phyloP scores from a whole-genome alignment of 352 stramenopile species.

The Phytopythium mirpurense region DNA sequence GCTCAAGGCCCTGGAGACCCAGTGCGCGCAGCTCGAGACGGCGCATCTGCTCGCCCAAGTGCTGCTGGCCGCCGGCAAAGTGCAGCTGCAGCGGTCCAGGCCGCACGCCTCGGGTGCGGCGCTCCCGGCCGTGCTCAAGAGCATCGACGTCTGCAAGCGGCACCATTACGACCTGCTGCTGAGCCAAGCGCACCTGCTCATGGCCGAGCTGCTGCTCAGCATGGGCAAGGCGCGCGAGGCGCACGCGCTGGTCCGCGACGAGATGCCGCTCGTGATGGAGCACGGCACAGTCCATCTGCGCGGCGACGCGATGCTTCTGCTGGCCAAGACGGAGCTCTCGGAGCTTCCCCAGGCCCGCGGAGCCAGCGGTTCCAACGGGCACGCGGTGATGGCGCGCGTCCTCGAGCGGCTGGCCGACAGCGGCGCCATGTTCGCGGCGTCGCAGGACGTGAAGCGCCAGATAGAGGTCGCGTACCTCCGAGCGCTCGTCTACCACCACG shows the following conservation, averaged over 20 bases:
- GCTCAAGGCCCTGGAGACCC: conserved; percentile 32
- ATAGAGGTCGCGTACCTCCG: conserved; percentile 38
- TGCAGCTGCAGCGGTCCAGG: conserved; percentile 23
- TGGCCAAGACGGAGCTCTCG: conserved; percentile 49
- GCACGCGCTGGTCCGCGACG: conserved; percentile 36
- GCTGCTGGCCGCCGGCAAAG: conserved; percentile 37
- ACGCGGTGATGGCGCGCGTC: not conserved
- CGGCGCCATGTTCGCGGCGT: conserved; percentile 21
- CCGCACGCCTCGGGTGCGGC: conserved; percentile 48
- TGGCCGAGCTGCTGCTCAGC: conserved; percentile 55
- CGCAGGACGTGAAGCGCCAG: conserved; percentile 29
- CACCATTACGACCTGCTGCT: conserved; percentile 60
- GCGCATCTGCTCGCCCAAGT: conserved; percentile 45
- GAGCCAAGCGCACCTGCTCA: conserved; percentile 47
- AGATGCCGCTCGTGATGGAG: conserved; percentile 69
- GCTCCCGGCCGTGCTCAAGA: conserved; percentile 32
- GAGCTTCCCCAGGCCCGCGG: conserved; percentile 5
- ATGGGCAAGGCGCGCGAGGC: conserved; percentile 53
- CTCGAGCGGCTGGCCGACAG: conserved; percentile 25
- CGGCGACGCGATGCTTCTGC: conserved; percentile 45
- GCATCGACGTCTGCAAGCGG: conserved; percentile 36
- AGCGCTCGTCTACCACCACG: conserved; percentile 36
- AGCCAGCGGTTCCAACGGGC: not conserved
- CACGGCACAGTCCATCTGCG: conserved; percentile 50
- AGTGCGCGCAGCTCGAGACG: conserved; percentile 35